phyloP scores from a whole-genome alignment of 805 yeast genomes.

The Danielia reshetovae region DNA sequence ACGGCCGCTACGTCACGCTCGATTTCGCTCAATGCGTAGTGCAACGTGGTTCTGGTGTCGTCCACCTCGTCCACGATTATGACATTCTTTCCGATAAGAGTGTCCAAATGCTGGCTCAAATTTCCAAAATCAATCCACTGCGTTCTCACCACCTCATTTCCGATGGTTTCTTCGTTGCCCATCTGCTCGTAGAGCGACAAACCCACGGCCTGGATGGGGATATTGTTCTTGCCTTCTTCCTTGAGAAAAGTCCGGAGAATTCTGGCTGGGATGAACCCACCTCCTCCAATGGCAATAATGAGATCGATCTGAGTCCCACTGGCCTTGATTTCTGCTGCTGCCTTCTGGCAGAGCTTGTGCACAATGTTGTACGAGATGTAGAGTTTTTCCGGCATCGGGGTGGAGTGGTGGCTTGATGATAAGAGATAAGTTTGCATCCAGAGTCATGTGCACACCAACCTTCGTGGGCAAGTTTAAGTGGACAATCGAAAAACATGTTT shows the following conservation, averaged over 20 bases:
- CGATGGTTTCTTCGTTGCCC: constrained; percentile 30
- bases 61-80: constrained; percentile 81
- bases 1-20: constrained; percentile 64
- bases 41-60: constrained; percentile 81
- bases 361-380: constrained; percentile 79
- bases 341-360: constrained; percentile 65
- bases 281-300: constrained; percentile 18
- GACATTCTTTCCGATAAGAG: constrained; percentile 64
- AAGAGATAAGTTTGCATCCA: background rate
- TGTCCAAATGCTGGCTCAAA: constrained; percentile 50
- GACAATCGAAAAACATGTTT: too few species aligned
- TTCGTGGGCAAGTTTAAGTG: too few species aligned
- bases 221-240: constrained; percentile 10
- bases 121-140: constrained; percentile 74
- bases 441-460: too few species aligned
- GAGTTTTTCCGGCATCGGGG: constrained; percentile 23
- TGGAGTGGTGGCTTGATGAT: background rate
- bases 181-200: constrained; percentile 16
- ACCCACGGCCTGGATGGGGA: constrained; percentile 19
- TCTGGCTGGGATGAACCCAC: constrained; percentile 17
- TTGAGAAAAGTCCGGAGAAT: constrained; percentile 16
- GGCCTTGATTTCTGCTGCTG: constrained; percentile 55
- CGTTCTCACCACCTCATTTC: constrained; percentile 57
- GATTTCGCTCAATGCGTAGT: constrained; percentile 72
- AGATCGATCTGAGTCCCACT: constrained; percentile 13